phyloP scores from a whole-genome alignment of 176 grass and related monocot genomes.

The Carex myosuroides region DNA sequence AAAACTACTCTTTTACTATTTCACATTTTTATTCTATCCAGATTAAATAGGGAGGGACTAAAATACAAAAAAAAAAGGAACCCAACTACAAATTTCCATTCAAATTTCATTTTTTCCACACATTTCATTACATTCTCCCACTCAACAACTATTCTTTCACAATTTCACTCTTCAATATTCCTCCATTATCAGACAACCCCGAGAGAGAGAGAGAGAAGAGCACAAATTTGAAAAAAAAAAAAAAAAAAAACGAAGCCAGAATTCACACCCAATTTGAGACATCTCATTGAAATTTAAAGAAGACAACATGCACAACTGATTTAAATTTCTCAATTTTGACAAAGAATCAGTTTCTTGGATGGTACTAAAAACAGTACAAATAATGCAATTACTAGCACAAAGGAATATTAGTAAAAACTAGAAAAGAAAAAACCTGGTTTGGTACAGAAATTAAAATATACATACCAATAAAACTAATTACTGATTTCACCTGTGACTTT shows the following conservation, averaged over 20 bases:
- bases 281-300: too few relatives aligned
- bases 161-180: too few relatives aligned
- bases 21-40: too few relatives aligned
- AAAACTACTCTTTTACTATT: too few relatives aligned
- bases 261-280: too few relatives aligned
- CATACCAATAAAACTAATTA: constrained; percentile 32
- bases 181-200: too few relatives aligned
- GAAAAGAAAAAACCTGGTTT: not conserved
- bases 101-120: not conserved
- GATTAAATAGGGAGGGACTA: too few relatives aligned
- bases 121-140: not conserved
- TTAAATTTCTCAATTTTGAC: not conserved
- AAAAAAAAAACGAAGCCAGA: not conserved
- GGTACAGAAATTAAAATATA: constrained; percentile 48
- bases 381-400: not conserved
- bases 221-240: not conserved
- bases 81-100: not conserved
- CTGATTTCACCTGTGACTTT: constrained; percentile 52
- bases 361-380: not conserved
- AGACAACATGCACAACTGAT: not conserved
- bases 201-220: too few relatives aligned
- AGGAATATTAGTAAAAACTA: not conserved
- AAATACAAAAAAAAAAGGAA: not conserved
- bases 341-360: constrained; percentile 1
- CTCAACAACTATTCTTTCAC: not conserved